phyloP scores from a whole-genome alignment of 2,329 filamentous ascomycete genomes.

The Paecilomyces sp. region DNA sequence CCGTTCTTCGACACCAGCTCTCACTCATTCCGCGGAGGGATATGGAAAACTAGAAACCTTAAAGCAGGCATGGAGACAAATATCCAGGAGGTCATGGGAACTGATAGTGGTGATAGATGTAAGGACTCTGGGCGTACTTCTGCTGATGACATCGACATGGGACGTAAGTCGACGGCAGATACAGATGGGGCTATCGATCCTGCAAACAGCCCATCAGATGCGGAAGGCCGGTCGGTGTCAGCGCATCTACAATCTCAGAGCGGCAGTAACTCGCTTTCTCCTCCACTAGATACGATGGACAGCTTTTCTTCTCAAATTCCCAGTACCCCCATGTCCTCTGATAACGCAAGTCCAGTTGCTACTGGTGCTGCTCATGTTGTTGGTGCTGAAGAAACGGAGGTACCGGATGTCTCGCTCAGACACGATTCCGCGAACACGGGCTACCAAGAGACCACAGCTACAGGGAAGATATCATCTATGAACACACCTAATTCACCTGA shows the following conservation, averaged over 20 bases:
- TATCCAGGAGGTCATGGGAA: constrained; percentile 28
- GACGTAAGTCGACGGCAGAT: constrained; percentile 28
- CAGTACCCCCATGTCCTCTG: constrained; percentile 57
- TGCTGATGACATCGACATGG: constrained; percentile 21
- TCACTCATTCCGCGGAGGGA: constrained; percentile 76
- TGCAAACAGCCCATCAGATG: constrained; percentile 13
- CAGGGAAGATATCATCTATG: not conserved
- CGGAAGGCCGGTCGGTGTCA: constrained; percentile 21
- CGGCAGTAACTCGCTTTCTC: constrained; percentile 15
- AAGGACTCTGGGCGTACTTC: constrained; percentile 11
- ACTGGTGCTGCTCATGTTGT: constrained; percentile 48
- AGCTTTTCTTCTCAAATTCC: constrained; percentile 47
- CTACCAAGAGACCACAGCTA: not conserved
- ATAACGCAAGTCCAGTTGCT: constrained; percentile 49
- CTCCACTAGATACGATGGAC: constrained; percentile 25
- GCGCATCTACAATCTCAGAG: constrained; percentile 14
- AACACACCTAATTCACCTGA: not conserved
- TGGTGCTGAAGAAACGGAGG: not conserved
- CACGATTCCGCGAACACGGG: not conserved
- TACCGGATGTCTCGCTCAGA: not conserved
- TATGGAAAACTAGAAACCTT: constrained; percentile 53
- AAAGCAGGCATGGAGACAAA: constrained; percentile 34
- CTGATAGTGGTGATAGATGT: constrained; percentile 11
- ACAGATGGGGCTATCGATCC: constrained; percentile 23
- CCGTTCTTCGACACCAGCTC: constrained; percentile 78